Evolutionary conservation across 768 basidiomycete genomes (phyloP).

Genomic region (Boletus subparvulus): DNA sequence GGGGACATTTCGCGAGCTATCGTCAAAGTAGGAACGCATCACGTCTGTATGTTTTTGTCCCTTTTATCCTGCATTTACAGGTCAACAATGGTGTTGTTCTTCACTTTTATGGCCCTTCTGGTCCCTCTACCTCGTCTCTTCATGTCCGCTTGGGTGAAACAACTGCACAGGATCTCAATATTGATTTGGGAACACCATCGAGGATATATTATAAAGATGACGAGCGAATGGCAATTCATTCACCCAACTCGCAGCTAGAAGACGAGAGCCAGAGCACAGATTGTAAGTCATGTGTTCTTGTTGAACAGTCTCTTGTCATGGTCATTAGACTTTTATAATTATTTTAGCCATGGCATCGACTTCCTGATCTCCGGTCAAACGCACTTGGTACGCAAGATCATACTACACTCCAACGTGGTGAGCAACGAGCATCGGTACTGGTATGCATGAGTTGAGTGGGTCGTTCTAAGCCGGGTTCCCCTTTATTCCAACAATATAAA

Average conservation of each 20-base stretch:
- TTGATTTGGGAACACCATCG: conserved; percentile 78
- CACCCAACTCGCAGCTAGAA: conserved; percentile 40
- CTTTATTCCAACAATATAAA: conserved; percentile 87
- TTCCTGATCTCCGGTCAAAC: conserved; percentile 73
- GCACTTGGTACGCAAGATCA: conserved; percentile 79
- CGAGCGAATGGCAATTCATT: conserved; percentile 82
- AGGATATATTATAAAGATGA: conserved; percentile 86
- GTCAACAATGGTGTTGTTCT: conserved; percentile 72
- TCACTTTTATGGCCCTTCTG: conserved; percentile 59
- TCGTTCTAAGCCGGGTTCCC: conserved; percentile 69
- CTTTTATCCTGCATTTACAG: conserved; percentile 35
- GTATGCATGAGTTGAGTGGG: background rate
- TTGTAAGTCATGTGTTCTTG: conserved; percentile 37
- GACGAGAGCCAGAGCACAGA: conserved; percentile 53
- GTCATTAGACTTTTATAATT: conserved; percentile 82
- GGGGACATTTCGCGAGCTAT: conserved; percentile 69
- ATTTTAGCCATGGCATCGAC: conserved; percentile 89
- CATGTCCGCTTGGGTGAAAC: conserved; percentile 70
- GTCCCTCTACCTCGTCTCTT: conserved; percentile 40
- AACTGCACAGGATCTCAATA: conserved; percentile 75
- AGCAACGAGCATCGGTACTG: conserved; percentile 22
- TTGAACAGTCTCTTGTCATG: conserved; percentile 1
- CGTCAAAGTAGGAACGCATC: conserved; percentile 50
- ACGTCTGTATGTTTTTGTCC: background rate
- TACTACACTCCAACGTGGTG: conserved; percentile 87